These are phyloP conservation scores for Pigoraptor vietnamica DNA, from an alignment of 78 protist genomes.

Conservation along the genomic window DNA sequence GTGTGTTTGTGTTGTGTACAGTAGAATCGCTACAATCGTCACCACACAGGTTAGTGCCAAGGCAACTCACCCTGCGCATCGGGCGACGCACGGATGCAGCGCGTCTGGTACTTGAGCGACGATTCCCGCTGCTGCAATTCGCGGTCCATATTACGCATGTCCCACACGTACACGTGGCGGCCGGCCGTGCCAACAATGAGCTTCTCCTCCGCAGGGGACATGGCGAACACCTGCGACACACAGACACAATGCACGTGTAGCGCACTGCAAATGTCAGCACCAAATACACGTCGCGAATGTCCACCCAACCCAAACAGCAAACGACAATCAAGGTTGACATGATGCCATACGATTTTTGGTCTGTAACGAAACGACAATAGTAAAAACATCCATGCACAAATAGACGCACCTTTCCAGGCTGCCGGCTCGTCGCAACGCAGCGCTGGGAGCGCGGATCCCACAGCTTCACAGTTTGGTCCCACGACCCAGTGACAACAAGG, in stretches of 20 bases:
- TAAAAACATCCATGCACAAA: no score
- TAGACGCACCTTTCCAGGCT: slow-evolving; percentile 30
- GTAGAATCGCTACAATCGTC: no score
- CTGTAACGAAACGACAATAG: no score
- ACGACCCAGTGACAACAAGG: slow-evolving; percentile 60
- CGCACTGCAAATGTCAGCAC: background rate
- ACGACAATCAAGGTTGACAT: no score
- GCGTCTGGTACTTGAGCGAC: slow-evolving; percentile 75
- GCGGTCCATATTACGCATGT: slow-evolving; percentile 43
- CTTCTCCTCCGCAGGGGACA: slow-evolving; percentile 5
- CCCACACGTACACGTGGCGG: slow-evolving; percentile 52
- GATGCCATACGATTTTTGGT: no score
- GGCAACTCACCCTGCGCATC: slow-evolving; percentile 29
- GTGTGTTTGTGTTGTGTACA: no score
- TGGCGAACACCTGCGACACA: slow-evolving; percentile 38
- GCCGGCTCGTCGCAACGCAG: background rate
- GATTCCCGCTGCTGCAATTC: slow-evolving; percentile 74
- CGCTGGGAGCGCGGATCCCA: slow-evolving; percentile 72
- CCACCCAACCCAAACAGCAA: background rate
- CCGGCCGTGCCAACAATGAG: slow-evolving; percentile 69
- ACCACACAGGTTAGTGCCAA: no score
- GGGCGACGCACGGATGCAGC: slow-evolving; percentile 46
- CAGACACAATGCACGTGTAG: background rate
- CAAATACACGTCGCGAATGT: background rate
- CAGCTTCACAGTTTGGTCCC: slow-evolving; percentile 71